Percentiles rank a stretch among this genome's conserved stretches.
Evolutionary conservation across 805 yeast species (phyloP).

Genomic region (Kluyveromyces starmeri): DNA sequence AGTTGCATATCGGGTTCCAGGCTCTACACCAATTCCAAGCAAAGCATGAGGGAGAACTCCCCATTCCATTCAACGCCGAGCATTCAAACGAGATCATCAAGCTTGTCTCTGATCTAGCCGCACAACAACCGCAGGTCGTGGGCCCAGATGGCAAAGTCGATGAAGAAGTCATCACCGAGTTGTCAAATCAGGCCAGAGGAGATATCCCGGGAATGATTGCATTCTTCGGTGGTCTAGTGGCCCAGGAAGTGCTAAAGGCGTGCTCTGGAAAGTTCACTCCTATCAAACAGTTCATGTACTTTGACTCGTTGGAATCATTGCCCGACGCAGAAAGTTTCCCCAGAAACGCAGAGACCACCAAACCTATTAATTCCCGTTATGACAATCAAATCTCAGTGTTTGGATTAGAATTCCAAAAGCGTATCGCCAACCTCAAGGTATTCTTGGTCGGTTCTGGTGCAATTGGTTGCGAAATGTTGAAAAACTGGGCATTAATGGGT

Average conservation of each 20-base stretch:
- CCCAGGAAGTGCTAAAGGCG: slow-evolving; percentile 94
- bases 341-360: slow-evolving; percentile 62
- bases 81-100: slow-evolving; percentile 64
- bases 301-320: slow-evolving; percentile 86
- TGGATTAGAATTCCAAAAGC: slow-evolving; percentile 69
- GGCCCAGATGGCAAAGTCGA: slow-evolving; percentile 44
- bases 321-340: slow-evolving; percentile 52
- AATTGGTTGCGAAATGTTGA: slow-evolving; percentile 97
- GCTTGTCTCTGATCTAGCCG: slow-evolving; percentile 50
- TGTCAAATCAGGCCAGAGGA: slow-evolving; percentile 82
- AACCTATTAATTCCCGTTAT: slow-evolving; percentile 74
- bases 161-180: slow-evolving; percentile 55
- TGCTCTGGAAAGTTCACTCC: slow-evolving; percentile 95
- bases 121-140: slow-evolving; percentile 44
- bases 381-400: slow-evolving; percentile 95
- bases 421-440: slow-evolving; percentile 65
- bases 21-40: slow-evolving; percentile 71
- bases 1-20: slow-evolving; percentile 85
- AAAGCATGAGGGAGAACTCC: slow-evolving; percentile 55
- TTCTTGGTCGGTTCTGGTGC: slow-evolving; percentile 97
- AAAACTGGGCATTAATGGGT: slow-evolving; percentile 97
- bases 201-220: slow-evolving; percentile 87
- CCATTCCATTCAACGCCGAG: slow-evolving; percentile 64
- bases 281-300: slow-evolving; percentile 82
- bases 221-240: slow-evolving; percentile 86